These are phyloP conservation scores for Xylaria cubensis DNA, from an alignment of 495 filamentous ascomycete species.

Conservation along the genomic window DNA sequence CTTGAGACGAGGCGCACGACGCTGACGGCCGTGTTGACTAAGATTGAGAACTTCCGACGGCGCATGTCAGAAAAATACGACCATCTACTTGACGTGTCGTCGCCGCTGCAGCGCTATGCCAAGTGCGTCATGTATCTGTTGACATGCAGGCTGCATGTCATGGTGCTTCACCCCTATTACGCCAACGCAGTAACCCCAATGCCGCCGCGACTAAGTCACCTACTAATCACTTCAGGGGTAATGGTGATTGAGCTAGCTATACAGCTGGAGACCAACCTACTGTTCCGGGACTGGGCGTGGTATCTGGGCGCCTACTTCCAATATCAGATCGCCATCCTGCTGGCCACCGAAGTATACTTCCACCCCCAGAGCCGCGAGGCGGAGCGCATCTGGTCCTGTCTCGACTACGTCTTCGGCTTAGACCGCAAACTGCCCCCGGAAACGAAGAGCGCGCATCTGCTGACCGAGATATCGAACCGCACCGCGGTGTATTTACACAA, in stretches of 20 bases:
- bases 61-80: constrained; percentile 66
- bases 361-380: constrained; percentile 62
- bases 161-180: constrained; percentile 70
- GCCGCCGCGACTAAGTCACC: constrained; percentile 49
- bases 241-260: constrained; percentile 66
- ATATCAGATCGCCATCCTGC: constrained; percentile 60
- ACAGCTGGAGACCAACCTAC: constrained; percentile 60
- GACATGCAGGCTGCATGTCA: constrained; percentile 66
- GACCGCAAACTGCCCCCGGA: constrained; percentile 53
- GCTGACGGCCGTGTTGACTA: constrained; percentile 60
- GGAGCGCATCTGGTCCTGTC: constrained; percentile 69
- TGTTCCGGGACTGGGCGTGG: constrained; percentile 61
- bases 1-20: constrained; percentile 66
- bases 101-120: constrained; percentile 65
- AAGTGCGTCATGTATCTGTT: constrained; percentile 66
- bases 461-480: constrained; percentile 50
- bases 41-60: constrained; percentile 66
- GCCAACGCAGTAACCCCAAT: constrained; percentile 60
- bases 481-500: constrained; percentile 49
- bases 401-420: constrained; percentile 75
- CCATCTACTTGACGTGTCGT: constrained; percentile 60
- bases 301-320: constrained; percentile 63
- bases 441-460: constrained; percentile 47
- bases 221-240: constrained; percentile 60
- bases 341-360: constrained; percentile 62